Conservation (phyloP, 805 yeast species). For the Nakazawaea anatomiae region DNA sequence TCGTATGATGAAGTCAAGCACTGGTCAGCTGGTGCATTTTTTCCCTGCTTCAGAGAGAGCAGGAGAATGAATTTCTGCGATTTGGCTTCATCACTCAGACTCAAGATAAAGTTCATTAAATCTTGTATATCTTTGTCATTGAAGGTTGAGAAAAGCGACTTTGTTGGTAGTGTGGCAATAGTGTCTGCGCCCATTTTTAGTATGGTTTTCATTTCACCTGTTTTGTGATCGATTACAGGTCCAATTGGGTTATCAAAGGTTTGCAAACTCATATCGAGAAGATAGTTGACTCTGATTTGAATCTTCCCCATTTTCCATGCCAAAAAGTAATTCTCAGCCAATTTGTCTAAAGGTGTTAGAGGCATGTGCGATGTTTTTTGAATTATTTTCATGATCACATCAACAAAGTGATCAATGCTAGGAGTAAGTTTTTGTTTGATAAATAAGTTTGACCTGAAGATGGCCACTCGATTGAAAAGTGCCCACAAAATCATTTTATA, state of each 20-base stretch:
- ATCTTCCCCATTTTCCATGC: constrained; percentile 6
- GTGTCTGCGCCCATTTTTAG: not conserved
- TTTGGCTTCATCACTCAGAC: not conserved
- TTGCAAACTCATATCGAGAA: not conserved
- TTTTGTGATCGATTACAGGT: not conserved
- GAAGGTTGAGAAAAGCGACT: not conserved
- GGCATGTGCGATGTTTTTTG: constrained; percentile 25
- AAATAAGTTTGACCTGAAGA: constrained; percentile 18
- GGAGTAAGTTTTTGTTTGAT: not conserved
- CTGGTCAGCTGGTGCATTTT: no score
- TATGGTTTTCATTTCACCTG: not conserved
- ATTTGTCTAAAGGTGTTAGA: not conserved
- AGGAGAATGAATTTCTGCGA: not conserved
- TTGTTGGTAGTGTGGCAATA: not conserved
- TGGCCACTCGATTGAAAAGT: constrained; percentile 17
- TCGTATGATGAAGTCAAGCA: not conserved
- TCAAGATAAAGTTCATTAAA: not conserved
- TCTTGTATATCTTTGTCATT: not conserved
- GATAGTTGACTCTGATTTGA: not conserved
- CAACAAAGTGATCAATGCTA: not conserved
- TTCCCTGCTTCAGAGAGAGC: no score
- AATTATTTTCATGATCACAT: constrained; percentile 13
- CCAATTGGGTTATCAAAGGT: not conserved
- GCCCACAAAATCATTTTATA: constrained; percentile 6
- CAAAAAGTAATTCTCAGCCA: constrained; percentile 2